phyloP scores from a whole-genome alignment of 176 grass and related monocot species.

The Cymbopogon citratus region DNA sequence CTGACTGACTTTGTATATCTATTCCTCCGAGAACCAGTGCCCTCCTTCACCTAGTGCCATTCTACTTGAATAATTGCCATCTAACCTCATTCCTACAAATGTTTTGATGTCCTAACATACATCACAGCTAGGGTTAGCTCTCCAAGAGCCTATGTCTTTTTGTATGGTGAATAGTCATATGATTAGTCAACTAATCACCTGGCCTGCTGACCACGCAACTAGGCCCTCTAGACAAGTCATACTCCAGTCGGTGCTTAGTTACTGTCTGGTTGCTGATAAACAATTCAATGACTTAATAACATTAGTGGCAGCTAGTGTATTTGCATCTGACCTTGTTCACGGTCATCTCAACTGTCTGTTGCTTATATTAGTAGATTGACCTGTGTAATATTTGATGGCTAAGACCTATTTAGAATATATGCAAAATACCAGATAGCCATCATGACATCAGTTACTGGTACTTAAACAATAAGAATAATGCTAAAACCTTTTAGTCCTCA shows the following conservation, averaged over 20 bases:
- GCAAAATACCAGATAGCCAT: not conserved
- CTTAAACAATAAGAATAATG: not conserved
- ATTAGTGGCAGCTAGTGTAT: not conserved
- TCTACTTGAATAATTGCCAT: no score
- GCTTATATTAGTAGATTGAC: not conserved
- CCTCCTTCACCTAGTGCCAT: no score
- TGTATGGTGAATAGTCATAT: no score
- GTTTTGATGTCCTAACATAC: not conserved
- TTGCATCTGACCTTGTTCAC: not conserved
- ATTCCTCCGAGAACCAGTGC: no score
- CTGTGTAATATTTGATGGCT: not conserved
- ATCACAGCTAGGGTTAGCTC: not conserved
- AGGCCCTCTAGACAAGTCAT: not conserved
- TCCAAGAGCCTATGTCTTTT: not conserved
- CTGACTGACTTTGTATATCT: no score
- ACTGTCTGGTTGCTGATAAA: not conserved
- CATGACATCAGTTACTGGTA: not conserved
- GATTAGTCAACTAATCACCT: no score
- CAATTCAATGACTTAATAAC: not conserved
- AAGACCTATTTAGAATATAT: not conserved
- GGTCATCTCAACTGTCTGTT: not conserved
- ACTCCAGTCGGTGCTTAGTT: not conserved
- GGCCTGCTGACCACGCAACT: no score
- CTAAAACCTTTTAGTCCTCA: not conserved
- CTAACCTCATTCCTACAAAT: no score